phyloP scores from a whole-genome alignment of 75 land plant species.

The Sequoiadendron giganteum region DNA sequence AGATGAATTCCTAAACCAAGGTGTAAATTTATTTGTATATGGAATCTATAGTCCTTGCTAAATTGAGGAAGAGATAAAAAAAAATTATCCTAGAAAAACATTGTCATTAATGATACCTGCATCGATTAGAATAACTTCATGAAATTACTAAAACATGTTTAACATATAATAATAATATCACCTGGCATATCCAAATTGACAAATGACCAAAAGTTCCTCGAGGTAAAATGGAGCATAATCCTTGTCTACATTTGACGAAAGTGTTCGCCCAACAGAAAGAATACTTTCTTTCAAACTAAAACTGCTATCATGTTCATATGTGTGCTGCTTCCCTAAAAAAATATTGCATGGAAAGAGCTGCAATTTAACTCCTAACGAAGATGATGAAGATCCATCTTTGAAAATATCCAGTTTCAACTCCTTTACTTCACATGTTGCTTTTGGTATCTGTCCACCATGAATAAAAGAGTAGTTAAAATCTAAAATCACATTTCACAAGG shows the following conservation, averaged over 20 bases:
- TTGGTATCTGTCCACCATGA: slow-evolving; percentile 57
- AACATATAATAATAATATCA: slow-evolving; percentile 18
- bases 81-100: background rate
- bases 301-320: slow-evolving; percentile 36
- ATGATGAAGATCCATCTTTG: slow-evolving; percentile 52
- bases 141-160: background rate
- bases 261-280: slow-evolving; percentile 14
- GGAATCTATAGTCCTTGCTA: too few species aligned
- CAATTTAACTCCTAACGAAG: slow-evolving; percentile 51
- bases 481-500: background rate
- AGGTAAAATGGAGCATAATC: slow-evolving; percentile 52
- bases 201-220: slow-evolving; percentile 65
- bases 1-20: too few species aligned
- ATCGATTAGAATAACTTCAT: background rate
- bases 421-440: slow-evolving; percentile 69
- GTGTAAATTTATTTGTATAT: too few species aligned
- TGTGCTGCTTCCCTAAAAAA: slow-evolving; percentile 44
- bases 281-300: slow-evolving; percentile 16
- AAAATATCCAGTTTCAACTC: slow-evolving; percentile 72
- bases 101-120: background rate
- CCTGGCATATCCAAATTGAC: slow-evolving; percentile 85
- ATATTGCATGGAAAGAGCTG: slow-evolving; percentile 53
- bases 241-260: slow-evolving; percentile 21
- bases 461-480: background rate
- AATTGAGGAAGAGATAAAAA: background rate